Conservation (phyloP, 495 filamentous ascomycete genomes). For the Tuber aestivum region DNA sequence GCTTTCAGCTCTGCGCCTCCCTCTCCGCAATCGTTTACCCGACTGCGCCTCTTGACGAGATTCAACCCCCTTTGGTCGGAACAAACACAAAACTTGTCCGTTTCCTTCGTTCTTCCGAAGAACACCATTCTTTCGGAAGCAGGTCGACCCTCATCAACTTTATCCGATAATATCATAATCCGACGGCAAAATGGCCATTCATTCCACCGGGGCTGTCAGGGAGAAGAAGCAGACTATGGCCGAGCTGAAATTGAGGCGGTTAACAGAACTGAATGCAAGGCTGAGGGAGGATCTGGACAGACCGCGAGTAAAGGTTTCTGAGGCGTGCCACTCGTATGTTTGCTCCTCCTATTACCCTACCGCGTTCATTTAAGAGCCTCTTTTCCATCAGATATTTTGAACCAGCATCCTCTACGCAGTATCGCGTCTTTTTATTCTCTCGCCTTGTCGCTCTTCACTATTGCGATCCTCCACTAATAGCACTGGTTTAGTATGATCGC, state of each 20-base stretch:
- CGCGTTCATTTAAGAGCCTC: not conserved
- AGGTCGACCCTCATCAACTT: not conserved
- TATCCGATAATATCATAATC: slow-evolving; percentile 16
- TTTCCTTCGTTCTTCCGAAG: slow-evolving; percentile 19
- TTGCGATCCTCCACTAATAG: slow-evolving; percentile 8
- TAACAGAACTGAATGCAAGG: slow-evolving; percentile 92
- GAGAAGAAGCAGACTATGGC: slow-evolving; percentile 98
- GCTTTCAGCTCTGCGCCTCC: slow-evolving; percentile 52
- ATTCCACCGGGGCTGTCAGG: slow-evolving; percentile 39
- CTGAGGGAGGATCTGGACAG: slow-evolving; percentile 91
- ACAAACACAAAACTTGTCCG: slow-evolving; percentile 8
- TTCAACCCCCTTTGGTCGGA: slow-evolving; percentile 49
- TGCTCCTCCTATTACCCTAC: slow-evolving; percentile 7
- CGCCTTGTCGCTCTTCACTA: not conserved
- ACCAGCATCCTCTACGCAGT: slow-evolving; percentile 1
- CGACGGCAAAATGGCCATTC: slow-evolving; percentile 38
- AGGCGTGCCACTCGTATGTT: slow-evolving; percentile 84
- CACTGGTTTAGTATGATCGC: slow-evolving; percentile 72
- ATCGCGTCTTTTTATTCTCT: slow-evolving; percentile 10
- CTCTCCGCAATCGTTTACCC: slow-evolving; percentile 50
- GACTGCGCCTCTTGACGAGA: slow-evolving; percentile 52
- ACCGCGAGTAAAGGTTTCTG: slow-evolving; percentile 88
- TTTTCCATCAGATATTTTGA: slow-evolving; percentile 1
- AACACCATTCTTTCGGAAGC: slow-evolving; percentile 6
- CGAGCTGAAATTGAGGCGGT: slow-evolving; percentile 88